Conservation (phyloP, 2,329 filamentous ascomycete species). For the Talaromyces sp. region DNA sequence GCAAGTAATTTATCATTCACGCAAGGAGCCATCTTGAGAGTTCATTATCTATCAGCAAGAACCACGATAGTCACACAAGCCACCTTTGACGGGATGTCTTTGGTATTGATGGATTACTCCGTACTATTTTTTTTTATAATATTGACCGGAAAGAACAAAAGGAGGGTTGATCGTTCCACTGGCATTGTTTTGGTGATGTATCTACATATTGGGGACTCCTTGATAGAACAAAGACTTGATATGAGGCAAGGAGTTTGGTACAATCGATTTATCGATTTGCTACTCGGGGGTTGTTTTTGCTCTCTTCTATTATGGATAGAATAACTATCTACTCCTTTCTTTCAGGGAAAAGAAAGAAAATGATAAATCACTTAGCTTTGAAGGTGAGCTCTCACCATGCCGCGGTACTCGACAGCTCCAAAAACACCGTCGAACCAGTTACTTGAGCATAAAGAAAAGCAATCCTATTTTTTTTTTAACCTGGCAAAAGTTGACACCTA, state of each 20-base stretch:
- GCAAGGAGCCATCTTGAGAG: not conserved
- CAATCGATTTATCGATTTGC: not conserved
- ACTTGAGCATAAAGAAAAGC: not conserved
- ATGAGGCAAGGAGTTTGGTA: not conserved
- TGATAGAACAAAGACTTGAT: not conserved
- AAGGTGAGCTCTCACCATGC: not conserved
- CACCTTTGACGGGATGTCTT: no score
- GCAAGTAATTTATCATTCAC: not conserved
- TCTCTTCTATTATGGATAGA: not conserved
- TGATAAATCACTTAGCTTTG: not conserved
- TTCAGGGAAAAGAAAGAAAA: not conserved
- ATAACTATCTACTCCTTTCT: not conserved
- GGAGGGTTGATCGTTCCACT: not conserved
- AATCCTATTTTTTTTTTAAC: not conserved
- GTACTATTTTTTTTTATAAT: not conserved
- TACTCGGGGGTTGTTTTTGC: not conserved
- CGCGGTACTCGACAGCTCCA: not conserved
- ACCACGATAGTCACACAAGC: not conserved
- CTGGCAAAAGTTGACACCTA: not conserved
- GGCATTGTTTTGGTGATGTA: not conserved
- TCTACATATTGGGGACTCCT: not conserved
- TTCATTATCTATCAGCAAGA: not conserved
- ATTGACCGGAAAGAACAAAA: not conserved
- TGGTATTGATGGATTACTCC: no score
- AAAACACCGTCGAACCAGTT: not conserved